These are phyloP conservation scores for Aspergillus pseudoviridinutans DNA, from an alignment of 2,329 filamentous ascomycete species.

Conservation along the genomic window DNA sequence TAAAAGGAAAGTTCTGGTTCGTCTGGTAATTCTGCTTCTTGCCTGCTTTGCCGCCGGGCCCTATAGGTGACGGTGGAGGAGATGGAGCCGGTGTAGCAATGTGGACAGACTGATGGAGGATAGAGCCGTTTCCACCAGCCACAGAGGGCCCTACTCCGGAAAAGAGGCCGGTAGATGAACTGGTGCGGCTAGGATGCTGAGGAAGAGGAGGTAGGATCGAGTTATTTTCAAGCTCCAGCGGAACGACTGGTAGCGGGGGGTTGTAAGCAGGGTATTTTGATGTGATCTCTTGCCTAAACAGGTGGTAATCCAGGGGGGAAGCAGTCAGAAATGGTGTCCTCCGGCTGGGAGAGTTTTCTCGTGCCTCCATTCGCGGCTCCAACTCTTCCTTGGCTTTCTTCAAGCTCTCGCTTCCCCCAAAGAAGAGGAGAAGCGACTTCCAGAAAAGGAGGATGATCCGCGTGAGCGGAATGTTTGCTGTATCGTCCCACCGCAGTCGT, in stretches of 20 bases:
- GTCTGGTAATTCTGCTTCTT: constrained; percentile 99
- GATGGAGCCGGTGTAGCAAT: constrained; percentile 98
- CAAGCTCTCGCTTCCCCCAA: constrained; percentile 74
- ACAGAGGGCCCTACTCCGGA: constrained; percentile 50
- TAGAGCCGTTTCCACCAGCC: constrained; percentile 55
- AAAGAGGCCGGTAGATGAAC: constrained; percentile 59
- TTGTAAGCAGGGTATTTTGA: constrained; percentile 98
- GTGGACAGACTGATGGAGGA: constrained; percentile 92
- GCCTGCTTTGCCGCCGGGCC: constrained; percentile 76
- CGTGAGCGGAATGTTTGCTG: constrained; percentile 53
- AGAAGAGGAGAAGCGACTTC: constrained; percentile 83
- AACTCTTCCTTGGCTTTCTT: constrained; percentile 70
- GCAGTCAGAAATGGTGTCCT: constrained; percentile 81
- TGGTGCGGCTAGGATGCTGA: constrained; percentile 64
- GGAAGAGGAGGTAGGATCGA: constrained; percentile 83
- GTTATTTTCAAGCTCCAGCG: constrained; percentile 84
- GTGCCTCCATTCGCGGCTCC: constrained; percentile 49
- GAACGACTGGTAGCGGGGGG: constrained; percentile 76
- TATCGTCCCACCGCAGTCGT: constrained; percentile 66
- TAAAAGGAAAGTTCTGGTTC: constrained; percentile 96
- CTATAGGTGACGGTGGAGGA: constrained; percentile 86
- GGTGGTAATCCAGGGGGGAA: constrained; percentile 91
- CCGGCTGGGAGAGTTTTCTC: constrained; percentile 44
- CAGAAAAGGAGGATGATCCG: constrained; percentile 80
- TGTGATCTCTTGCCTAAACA: constrained; percentile 93